These are phyloP conservation scores for Neonectria magnoliae DNA, from an alignment of 2,329 filamentous ascomycete species.

Conservation along the genomic window DNA sequence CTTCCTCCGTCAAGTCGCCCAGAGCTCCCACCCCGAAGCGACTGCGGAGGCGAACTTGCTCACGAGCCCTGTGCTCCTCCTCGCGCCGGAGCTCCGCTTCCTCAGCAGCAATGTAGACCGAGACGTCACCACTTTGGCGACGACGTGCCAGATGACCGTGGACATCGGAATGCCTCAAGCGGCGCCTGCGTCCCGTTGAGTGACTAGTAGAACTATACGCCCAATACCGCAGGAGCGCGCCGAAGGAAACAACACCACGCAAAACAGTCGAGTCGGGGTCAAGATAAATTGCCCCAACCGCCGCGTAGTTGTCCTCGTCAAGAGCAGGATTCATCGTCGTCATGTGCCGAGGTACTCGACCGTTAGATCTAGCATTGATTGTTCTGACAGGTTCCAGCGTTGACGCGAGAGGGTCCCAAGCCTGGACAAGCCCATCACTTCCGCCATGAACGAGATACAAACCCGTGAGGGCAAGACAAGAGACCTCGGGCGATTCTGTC, in stretches of 20 bases:
- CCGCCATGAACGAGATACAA: constrained; percentile 93
- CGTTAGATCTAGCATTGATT: constrained; percentile 84
- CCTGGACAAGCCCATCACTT: constrained; percentile 93
- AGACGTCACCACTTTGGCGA: constrained; percentile 73
- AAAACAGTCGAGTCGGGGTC: constrained; percentile 89
- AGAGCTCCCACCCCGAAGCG: constrained; percentile 85
- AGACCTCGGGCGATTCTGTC: constrained; percentile 89
- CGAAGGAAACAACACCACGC: constrained; percentile 86
- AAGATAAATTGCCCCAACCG: constrained; percentile 83
- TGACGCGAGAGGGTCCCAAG: constrained; percentile 95
- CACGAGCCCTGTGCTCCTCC: constrained; percentile 71
- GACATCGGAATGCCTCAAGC: constrained; percentile 72
- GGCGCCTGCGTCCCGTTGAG: constrained; percentile 81
- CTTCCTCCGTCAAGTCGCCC: constrained; percentile 71
- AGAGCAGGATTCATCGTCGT: constrained; percentile 64
- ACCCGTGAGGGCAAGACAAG: constrained; percentile 82
- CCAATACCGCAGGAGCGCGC: constrained; percentile 91
- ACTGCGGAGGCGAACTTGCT: constrained; percentile 75
- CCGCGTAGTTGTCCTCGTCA: constrained; percentile 78
- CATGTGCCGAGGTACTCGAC: constrained; percentile 80
- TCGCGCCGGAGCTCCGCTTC: constrained; percentile 81
- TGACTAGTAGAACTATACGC: constrained; percentile 87
- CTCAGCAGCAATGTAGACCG: constrained; percentile 88
- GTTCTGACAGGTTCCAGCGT: constrained; percentile 81
- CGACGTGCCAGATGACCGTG: constrained; percentile 62